A percentile compares a stretch with the other conserved stretches of the same genome.
phyloP scores from a whole-genome alignment of 352 stramenopile species.

The Globisporangium nagaii region DNA sequence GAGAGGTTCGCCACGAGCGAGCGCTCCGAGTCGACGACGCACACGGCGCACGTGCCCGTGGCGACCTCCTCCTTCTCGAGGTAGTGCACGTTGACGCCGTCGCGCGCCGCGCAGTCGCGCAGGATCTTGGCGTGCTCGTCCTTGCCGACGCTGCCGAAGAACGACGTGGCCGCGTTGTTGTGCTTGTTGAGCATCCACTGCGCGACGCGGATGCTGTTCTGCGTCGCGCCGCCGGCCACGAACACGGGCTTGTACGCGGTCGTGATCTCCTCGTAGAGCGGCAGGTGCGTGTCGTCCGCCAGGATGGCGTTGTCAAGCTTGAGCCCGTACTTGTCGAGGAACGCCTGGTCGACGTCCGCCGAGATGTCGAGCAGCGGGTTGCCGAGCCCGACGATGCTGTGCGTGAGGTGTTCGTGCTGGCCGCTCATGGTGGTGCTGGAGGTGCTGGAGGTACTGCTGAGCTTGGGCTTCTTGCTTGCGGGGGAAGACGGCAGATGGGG shows the following conservation, averaged over 20 bases:
- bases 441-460: background rate
- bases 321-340: slow-evolving; percentile 96
- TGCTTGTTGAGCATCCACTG: slow-evolving; percentile 97
- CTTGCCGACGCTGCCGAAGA: slow-evolving; percentile 96
- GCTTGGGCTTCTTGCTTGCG: slow-evolving; percentile 19
- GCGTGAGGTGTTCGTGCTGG: slow-evolving; percentile 50
- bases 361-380: slow-evolving; percentile 99
- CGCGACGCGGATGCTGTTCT: slow-evolving; percentile 99
- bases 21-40: slow-evolving; percentile 94
- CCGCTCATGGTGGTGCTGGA: slow-evolving; percentile 9
- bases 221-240: slow-evolving; percentile 97
- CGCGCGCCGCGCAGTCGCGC: slow-evolving; percentile 88
- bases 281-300: slow-evolving; percentile 96
- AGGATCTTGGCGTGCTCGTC: slow-evolving; percentile 93
- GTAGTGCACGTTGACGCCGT: slow-evolving; percentile 97
- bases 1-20: slow-evolving; percentile 97
- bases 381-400: slow-evolving; percentile 93
- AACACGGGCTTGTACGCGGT: slow-evolving; percentile 91
- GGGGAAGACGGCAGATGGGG: slow-evolving; percentile 13
- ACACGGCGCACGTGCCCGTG: slow-evolving; percentile 98
- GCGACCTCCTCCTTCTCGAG: slow-evolving; percentile 91
- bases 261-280: slow-evolving; percentile 95
- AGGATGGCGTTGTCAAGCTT: slow-evolving; percentile 96
- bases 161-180: slow-evolving; percentile 86
- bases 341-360: slow-evolving; percentile 89